These are phyloP conservation scores for Adansonia grandidieri DNA, from an alignment of 441 rosid species.

Conservation along the genomic window DNA sequence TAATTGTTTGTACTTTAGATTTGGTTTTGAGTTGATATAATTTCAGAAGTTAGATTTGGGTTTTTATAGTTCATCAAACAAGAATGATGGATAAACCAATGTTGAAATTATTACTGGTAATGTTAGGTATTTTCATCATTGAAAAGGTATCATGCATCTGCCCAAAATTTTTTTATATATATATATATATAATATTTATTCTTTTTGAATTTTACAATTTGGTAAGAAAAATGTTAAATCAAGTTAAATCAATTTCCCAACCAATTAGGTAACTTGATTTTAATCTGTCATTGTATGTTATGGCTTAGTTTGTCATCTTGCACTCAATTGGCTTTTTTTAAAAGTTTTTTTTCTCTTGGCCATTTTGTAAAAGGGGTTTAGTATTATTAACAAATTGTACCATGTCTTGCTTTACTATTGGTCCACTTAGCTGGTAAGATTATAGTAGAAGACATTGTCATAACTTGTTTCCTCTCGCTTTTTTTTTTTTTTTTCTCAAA, in stretches of 20 bases:
- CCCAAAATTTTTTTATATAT: background rate
- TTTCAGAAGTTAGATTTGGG: background rate
- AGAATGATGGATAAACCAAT: background rate
- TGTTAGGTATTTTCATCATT: background rate
- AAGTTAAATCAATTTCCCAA: background rate
- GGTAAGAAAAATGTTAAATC: background rate
- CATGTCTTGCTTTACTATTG: too few species aligned
- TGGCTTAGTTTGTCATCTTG: background rate
- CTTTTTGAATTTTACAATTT: background rate
- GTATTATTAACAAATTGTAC: background rate
- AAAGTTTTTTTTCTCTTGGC: background rate
- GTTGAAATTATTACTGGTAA: constrained; percentile 5
- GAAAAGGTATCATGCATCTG: background rate
- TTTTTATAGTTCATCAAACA: background rate
- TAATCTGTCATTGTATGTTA: background rate
- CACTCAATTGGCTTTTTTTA: background rate
- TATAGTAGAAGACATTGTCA: too few species aligned
- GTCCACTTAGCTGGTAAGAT: too few species aligned
- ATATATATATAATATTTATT: background rate
- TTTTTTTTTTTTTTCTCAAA: too few species aligned
- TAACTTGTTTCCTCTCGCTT: too few species aligned
- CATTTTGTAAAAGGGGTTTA: background rate
- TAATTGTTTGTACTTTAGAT: background rate
- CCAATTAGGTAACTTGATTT: background rate
- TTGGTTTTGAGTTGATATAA: constrained; percentile 1